Percentiles rank a stretch among this genome's conserved stretches.
Conservation (phyloP, 2,329 filamentous ascomycete species). For the Aspergillus fumigatus region DNA sequence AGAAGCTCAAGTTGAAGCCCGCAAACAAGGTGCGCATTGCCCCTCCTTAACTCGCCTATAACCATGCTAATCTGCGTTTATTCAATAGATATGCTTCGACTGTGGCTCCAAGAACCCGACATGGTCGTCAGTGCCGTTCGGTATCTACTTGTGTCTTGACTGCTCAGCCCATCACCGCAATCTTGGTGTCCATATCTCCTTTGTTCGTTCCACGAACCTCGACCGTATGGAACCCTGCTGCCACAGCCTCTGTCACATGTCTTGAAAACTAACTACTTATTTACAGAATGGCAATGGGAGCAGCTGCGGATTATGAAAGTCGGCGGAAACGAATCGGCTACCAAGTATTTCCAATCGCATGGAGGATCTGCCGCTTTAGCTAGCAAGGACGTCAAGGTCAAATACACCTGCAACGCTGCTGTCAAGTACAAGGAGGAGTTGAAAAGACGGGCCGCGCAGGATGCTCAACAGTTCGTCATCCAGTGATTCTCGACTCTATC, state of each 20-base stretch:
- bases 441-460: constrained; percentile 74
- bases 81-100: constrained; percentile 85
- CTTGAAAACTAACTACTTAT: constrained; percentile 17
- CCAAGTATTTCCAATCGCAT: constrained; percentile 96
- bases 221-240: constrained; percentile 67
- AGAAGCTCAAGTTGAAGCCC: constrained; percentile 90
- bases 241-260: not conserved
- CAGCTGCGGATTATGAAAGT: constrained; percentile 97
- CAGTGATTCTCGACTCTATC: not conserved
- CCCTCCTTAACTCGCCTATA: constrained; percentile 19
- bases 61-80: constrained; percentile 10
- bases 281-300: constrained; percentile 93
- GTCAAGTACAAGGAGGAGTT: constrained; percentile 98
- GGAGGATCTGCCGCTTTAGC: constrained; percentile 89
- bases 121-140: constrained; percentile 95
- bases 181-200: constrained; percentile 97
- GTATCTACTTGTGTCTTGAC: constrained; percentile 96
- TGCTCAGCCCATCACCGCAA: constrained; percentile 97
- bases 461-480: constrained; percentile 73
- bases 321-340: constrained; percentile 94
- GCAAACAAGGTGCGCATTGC: constrained; percentile 76
- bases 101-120: constrained; percentile 97
- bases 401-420: constrained; percentile 91
- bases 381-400: constrained; percentile 94
- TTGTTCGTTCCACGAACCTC: constrained; percentile 96